Evolutionary conservation across 495 filamentous ascomycete species (phyloP).

Genomic region (Sphaerosporella brunnea): DNA sequence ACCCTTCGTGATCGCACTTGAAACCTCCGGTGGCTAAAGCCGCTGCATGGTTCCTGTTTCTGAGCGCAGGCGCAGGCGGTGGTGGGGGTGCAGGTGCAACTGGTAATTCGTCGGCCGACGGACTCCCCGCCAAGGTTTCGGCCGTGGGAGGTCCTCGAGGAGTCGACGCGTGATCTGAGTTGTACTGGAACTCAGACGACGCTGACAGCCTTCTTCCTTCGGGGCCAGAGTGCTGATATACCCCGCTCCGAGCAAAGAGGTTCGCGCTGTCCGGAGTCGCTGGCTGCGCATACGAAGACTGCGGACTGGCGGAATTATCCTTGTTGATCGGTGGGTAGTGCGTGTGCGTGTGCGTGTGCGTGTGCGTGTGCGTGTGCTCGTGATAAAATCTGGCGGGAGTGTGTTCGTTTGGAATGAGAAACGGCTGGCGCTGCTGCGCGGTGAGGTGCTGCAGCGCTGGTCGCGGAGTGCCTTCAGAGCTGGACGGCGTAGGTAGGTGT

Average conservation of each 20-base stretch:
- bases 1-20: slow-evolving; percentile 50
- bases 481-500: slow-evolving; percentile 10
- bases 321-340: slow-evolving; percentile 22
- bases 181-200: slow-evolving; percentile 16
- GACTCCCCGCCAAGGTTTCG: slow-evolving; percentile 21
- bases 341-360: slow-evolving; percentile 13
- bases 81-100: slow-evolving; percentile 14
- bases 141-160: slow-evolving; percentile 24
- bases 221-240: slow-evolving; percentile 5
- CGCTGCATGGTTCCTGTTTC: too few relatives aligned
- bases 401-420: slow-evolving; percentile 7
- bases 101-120: slow-evolving; percentile 20
- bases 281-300: slow-evolving; percentile 8
- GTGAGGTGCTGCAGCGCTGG: slow-evolving; percentile 22
- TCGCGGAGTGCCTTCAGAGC: slow-evolving; percentile 19
- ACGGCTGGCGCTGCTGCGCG: slow-evolving; percentile 14
- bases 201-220: slow-evolving; percentile 15
- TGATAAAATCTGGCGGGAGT: too few relatives aligned
- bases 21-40: slow-evolving; percentile 14
- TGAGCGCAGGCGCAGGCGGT: too few relatives aligned
- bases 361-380: slow-evolving; percentile 8
- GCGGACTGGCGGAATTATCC: slow-evolving; percentile 11
- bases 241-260: slow-evolving; percentile 18
- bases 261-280: slow-evolving; percentile 11
- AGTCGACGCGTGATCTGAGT: slow-evolving; percentile 13